These are phyloP conservation scores for Eutypella sp. DNA, from an alignment of 2,329 filamentous ascomycete genomes.

Conservation along the genomic window DNA sequence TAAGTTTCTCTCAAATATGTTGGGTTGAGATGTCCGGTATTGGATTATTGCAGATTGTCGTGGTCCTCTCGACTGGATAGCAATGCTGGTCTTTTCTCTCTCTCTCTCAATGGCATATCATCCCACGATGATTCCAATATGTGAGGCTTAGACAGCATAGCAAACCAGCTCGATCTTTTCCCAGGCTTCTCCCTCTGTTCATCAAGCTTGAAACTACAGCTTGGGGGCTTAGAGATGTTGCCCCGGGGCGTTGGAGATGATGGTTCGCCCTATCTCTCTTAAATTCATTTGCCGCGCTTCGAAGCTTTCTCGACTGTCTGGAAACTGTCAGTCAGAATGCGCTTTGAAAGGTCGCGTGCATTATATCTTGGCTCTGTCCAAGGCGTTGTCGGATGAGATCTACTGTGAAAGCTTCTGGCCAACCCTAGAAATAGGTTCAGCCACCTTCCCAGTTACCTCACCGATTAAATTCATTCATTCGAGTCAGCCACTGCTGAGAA, in stretches of 20 bases:
- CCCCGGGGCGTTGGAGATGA: constrained; percentile 75
- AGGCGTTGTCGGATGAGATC: constrained; percentile 77
- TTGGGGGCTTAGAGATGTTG: constrained; percentile 54
- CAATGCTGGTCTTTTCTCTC: constrained; percentile 32
- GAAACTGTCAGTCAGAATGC: constrained; percentile 20
- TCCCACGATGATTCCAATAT: constrained; percentile 20
- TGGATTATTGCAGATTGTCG: constrained; percentile 67
- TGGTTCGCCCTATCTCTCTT: constrained; percentile 62
- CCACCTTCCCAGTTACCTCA: constrained; percentile 45
- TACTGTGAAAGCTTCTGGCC: constrained; percentile 9
- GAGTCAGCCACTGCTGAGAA: constrained; percentile 88
- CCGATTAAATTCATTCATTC: constrained; percentile 73
- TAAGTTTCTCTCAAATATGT: constrained; percentile 32
- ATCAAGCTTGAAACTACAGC: constrained; percentile 39
- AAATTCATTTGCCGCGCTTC: constrained; percentile 65
- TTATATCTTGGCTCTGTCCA: constrained; percentile 36
- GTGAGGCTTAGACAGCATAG: constrained; percentile 32
- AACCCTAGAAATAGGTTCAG: constrained; percentile 12
- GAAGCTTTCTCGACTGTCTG: constrained; percentile 19
- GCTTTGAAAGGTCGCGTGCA: constrained; percentile 40
- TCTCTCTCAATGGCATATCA: too few relatives aligned
- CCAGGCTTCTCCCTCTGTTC: constrained; percentile 53
- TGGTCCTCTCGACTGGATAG: constrained; percentile 74
- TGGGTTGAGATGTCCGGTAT: constrained; percentile 40
- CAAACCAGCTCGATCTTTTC: constrained; percentile 76